These are phyloP conservation scores for Sporodiniella umbellata DNA, from an alignment of 371 early-diverging fungal genomes.

Conservation along the genomic window DNA sequence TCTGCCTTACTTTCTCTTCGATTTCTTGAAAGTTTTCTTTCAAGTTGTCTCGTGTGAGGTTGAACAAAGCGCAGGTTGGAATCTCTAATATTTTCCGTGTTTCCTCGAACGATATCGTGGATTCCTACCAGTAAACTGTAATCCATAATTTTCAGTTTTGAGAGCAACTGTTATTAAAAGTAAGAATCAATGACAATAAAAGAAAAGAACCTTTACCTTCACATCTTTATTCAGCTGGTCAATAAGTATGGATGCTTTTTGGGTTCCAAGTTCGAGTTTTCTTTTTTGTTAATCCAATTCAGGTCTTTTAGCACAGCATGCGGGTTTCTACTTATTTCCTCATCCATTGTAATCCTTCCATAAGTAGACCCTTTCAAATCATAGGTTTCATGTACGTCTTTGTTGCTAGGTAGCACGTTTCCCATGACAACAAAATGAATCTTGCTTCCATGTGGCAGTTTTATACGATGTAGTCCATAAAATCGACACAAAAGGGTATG, in stretches of 20 bases:
- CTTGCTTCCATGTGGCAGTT: slow-evolving; percentile 88
- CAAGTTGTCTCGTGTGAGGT: slow-evolving; percentile 19
- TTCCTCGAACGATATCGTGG: slow-evolving; percentile 85
- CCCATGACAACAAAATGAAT: slow-evolving; percentile 99
- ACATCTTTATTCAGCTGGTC: slow-evolving; percentile 85
- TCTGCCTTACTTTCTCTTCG: slow-evolving; percentile 55
- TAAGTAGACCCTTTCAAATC: slow-evolving; percentile 77
- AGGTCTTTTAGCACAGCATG: slow-evolving; percentile 89
- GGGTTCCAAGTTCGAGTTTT: slow-evolving; percentile 79
- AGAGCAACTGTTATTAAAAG: slow-evolving; percentile 50
- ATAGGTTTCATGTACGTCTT: slow-evolving; percentile 91
- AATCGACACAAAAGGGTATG: slow-evolving; percentile 91
- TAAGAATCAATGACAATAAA: background rate
- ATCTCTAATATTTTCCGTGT: slow-evolving; percentile 81
- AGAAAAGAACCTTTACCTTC: background rate
- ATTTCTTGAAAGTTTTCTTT: background rate
- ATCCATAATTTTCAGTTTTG: slow-evolving; percentile 90
- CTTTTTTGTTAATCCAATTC: slow-evolving; percentile 79
- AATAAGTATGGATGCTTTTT: slow-evolving; percentile 67
- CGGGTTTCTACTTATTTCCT: slow-evolving; percentile 72
- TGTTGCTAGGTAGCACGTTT: slow-evolving; percentile 93
- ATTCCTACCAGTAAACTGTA: slow-evolving; percentile 92
- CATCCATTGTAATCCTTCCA: slow-evolving; percentile 46
- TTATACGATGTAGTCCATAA: slow-evolving; percentile 95
- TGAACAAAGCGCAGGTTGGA: slow-evolving; percentile 15